Conservation (phyloP, 306 rosid genomes). For the Abrus pulchellus region DNA sequence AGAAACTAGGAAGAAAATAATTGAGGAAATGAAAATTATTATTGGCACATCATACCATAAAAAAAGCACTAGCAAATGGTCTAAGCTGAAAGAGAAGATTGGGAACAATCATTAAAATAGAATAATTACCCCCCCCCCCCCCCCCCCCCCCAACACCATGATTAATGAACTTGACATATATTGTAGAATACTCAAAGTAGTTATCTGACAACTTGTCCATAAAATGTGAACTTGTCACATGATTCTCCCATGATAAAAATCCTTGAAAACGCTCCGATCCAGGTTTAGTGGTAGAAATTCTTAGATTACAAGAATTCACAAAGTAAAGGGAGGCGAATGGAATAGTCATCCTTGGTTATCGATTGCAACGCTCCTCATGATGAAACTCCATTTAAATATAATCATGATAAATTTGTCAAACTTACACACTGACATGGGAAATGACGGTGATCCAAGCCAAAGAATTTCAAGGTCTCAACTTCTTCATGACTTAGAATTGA, state of each 20-base stretch:
- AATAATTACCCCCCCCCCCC: background rate
- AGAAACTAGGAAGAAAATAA: conserved; percentile 26
- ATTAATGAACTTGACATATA: conserved; percentile 39
- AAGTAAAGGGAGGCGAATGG: too few relatives aligned
- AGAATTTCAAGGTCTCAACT: too few relatives aligned
- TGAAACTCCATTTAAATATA: too few relatives aligned
- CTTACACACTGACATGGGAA: too few relatives aligned
- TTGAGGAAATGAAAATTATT: conserved; percentile 22
- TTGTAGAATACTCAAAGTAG: conserved; percentile 44
- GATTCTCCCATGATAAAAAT: conserved; percentile 39
- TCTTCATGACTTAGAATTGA: too few relatives aligned
- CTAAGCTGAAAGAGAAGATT: background rate
- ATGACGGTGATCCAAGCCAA: too few relatives aligned
- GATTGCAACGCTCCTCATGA: too few relatives aligned
- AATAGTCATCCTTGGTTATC: too few relatives aligned
- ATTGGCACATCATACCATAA: conserved; percentile 36
- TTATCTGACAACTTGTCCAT: conserved; percentile 43
- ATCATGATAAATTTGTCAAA: too few relatives aligned
- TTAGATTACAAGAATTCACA: conserved; percentile 44
- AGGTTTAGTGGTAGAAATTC: conserved; percentile 44
- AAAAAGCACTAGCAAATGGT: conserved; percentile 21
- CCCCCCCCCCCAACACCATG: background rate
- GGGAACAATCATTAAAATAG: conserved; percentile 8
- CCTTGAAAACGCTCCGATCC: conserved; percentile 46
- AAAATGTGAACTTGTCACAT: conserved; percentile 46